Conservation (phyloP, 495 filamentous ascomycete genomes). For the Aspergillus kassunensis region DNA sequence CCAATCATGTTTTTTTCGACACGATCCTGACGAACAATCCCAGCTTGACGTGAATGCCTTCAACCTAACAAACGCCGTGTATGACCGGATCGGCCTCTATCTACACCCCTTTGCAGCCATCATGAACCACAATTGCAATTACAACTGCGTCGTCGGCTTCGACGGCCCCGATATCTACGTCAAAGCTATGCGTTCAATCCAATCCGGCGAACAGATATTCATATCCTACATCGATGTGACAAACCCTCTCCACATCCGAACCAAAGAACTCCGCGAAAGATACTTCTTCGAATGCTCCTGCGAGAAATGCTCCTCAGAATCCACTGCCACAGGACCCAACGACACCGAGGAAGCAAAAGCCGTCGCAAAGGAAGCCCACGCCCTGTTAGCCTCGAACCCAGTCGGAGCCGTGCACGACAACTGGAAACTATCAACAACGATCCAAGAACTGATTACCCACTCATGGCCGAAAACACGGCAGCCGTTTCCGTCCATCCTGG, state of each 20-base stretch:
- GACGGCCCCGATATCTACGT: slow-evolving; percentile 47
- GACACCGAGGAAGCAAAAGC: not conserved
- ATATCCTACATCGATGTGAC: slow-evolving; percentile 67
- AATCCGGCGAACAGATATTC: slow-evolving; percentile 57
- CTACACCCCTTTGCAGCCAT: slow-evolving; percentile 54
- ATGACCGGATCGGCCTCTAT: slow-evolving; percentile 59
- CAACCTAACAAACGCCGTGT: slow-evolving; percentile 54
- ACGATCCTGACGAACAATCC: not conserved
- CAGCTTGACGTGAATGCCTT: slow-evolving; percentile 56
- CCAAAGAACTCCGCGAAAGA: slow-evolving; percentile 47
- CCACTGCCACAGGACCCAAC: slow-evolving; percentile 2
- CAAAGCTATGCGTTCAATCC: slow-evolving; percentile 45
- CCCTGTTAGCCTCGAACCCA: slow-evolving; percentile 23
- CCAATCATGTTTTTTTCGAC: not conserved
- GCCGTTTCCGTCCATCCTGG: slow-evolving; percentile 36
- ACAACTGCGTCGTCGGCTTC: slow-evolving; percentile 63
- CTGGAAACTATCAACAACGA: slow-evolving; percentile 19
- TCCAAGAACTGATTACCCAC: slow-evolving; percentile 18
- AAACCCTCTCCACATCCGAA: slow-evolving; percentile 43
- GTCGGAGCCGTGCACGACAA: slow-evolving; percentile 9
- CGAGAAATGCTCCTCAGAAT: slow-evolving; percentile 42
- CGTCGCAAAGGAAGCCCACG: slow-evolving; percentile 24
- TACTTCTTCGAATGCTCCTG: slow-evolving; percentile 69
- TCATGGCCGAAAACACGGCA: slow-evolving; percentile 36
- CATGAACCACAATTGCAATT: slow-evolving; percentile 69